Evolutionary conservation across 176 grass and related monocot species (phyloP).

Genomic region (Aegilops tauschii): DNA sequence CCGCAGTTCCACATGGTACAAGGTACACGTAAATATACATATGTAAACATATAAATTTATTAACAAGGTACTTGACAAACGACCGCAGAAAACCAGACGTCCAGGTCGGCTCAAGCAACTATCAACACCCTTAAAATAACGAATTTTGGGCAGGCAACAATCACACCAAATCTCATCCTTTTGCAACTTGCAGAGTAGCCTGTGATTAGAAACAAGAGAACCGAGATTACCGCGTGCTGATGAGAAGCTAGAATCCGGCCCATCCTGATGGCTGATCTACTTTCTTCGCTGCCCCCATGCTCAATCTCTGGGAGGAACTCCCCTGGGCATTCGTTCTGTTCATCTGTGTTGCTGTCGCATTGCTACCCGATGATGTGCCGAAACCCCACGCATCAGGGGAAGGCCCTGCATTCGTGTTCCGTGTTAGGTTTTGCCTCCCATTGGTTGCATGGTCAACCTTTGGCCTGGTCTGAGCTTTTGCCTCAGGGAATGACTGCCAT

Average conservation of each 20-base stretch:
- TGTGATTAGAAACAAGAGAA: not conserved
- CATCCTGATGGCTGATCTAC: slow-evolving; percentile 69
- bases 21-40: slow-evolving; percentile 5
- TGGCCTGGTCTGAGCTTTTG: slow-evolving; percentile 42
- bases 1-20: not conserved
- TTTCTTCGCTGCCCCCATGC: slow-evolving; percentile 17
- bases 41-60: slow-evolving; percentile 35
- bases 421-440: slow-evolving; percentile 32
- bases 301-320: slow-evolving; percentile 61
- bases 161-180: not conserved
- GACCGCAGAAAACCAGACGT: not conserved
- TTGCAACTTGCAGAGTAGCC: not conserved
- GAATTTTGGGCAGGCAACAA: not conserved
- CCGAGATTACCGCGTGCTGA: not conserved
- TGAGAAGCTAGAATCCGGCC: slow-evolving; percentile 62
- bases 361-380: slow-evolving; percentile 19
- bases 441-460: slow-evolving; percentile 43
- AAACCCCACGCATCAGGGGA: slow-evolving; percentile 48
- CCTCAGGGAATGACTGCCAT: slow-evolving; percentile 60
- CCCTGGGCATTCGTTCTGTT: slow-evolving; percentile 22
- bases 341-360: slow-evolving; percentile 22
- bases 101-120: slow-evolving; percentile 18
- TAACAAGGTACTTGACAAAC: slow-evolving; percentile 23
- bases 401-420: not conserved
- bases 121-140: slow-evolving; percentile 18